Conservation (phyloP, 768 basidiomycete species). For the Lactarius hatsudake region DNA sequence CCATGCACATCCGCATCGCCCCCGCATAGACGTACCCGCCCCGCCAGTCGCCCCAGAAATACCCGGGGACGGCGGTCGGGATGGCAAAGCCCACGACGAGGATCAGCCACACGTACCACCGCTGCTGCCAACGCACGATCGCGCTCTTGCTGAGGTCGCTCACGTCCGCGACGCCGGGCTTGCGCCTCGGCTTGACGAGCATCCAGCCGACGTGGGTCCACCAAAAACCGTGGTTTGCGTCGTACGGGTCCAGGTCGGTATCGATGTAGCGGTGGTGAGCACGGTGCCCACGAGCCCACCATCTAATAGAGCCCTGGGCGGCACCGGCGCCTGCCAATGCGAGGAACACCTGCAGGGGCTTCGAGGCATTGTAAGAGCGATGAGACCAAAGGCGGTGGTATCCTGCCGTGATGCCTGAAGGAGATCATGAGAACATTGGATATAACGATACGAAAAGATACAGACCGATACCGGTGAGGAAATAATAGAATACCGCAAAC, state of each 20-base stretch:
- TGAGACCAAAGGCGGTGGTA: conserved; percentile 98
- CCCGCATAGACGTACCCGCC: conserved; percentile 86
- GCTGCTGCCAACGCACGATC: conserved; percentile 87
- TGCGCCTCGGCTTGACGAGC: conserved; percentile 84
- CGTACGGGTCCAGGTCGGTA: conserved; percentile 93
- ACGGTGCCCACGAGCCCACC: conserved; percentile 97
- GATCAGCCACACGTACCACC: conserved; percentile 67
- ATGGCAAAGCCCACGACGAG: conserved; percentile 65
- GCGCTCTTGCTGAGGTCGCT: conserved; percentile 77
- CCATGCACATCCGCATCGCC: conserved; percentile 73
- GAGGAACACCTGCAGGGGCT: conserved; percentile 77
- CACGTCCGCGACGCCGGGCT: conserved; percentile 85
- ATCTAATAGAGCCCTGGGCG: conserved; percentile 93
- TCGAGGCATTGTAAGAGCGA: conserved; percentile 86
- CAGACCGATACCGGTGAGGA: conserved; percentile 76
- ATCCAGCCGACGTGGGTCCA: conserved; percentile 91
- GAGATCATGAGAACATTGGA: background rate
- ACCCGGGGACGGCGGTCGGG: conserved; percentile 73
- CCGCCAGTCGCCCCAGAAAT: conserved; percentile 77
- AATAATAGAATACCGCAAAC: conserved; percentile 65
- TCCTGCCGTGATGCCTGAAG: conserved; percentile 76
- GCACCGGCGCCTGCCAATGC: conserved; percentile 89
- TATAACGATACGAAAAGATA: conserved; percentile 33
- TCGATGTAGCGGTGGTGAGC: conserved; percentile 96
- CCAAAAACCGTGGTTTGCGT: conserved; percentile 82